Evolutionary conservation across 2,329 filamentous ascomycete genomes (phyloP), one percentile per base, ranked within the genome.

Genomic region (Dactylellina haptotyla): DNA sequence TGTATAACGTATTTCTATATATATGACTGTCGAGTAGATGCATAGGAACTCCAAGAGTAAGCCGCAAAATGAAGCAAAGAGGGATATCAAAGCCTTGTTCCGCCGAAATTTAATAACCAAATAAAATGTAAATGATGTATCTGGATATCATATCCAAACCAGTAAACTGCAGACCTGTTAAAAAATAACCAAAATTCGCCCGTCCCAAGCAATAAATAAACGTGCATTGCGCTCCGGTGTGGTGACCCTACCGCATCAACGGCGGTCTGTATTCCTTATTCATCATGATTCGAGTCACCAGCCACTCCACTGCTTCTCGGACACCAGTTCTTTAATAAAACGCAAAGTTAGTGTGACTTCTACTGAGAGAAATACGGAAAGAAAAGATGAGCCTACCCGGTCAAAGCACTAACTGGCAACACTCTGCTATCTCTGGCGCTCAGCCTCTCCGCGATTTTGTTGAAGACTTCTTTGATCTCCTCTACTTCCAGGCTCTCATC

Each of bases 401-500:
- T 94, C 79, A 99, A 82, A n/a, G 95, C 95, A 80, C 91, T 96
- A 75, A 97, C 88, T 4, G 95, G 93, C 79, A 99, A 81, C 14
- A 98, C 95, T 73, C 95, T 86, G 79, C 91, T 96, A 83, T 99
- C 95, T 76, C 80, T 96, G 92, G 18, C 95, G 92, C 83, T 98
- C 93, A 83, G 97, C 95, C 69, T 75, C 41, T 77, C 77, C 43
- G 77, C 72, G 20, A 99, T 93, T 83, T 91, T 93, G 82, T 96
- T 90, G 57, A 99, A 93, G 62, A 98, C 95, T 81, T 99, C 95
- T 83, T 99, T 99, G 80, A 99, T 97, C 76, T 93, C 85, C 72
- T 98, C 94, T 1, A 97, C 95, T 84, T 99, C 95, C 58, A 98
- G 91, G 77, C 94, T 98, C 81, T 98, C 95, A 82, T 99, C 95